These are phyloP conservation scores for Kwoniella pini DNA, from an alignment of 768 basidiomycete genomes.

Conservation along the genomic window DNA sequence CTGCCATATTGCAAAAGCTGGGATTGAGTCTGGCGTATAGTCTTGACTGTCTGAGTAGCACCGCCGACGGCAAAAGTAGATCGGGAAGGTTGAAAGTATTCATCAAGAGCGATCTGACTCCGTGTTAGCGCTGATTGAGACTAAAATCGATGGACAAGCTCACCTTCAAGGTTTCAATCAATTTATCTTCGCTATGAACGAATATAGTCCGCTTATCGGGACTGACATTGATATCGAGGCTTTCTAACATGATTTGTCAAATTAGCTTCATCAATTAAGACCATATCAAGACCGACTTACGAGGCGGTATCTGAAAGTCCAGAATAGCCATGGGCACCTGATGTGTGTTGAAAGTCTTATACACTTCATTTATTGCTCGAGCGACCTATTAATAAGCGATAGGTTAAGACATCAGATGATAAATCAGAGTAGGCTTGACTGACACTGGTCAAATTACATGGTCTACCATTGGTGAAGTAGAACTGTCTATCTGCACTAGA, in stretches of 20 bases:
- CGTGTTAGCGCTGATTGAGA: background rate
- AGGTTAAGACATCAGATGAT: background rate
- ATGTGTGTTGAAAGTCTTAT: constrained; percentile 72
- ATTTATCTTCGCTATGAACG: constrained; percentile 77
- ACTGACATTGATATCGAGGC: constrained; percentile 83
- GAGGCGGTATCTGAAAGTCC: constrained; percentile 70
- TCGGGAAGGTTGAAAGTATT: constrained; percentile 67
- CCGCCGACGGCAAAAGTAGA: constrained; percentile 67
- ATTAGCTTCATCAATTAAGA: background rate
- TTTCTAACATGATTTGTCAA: constrained; percentile 16
- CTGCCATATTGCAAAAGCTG: constrained; percentile 5
- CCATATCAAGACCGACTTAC: background rate
- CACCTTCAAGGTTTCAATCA: constrained; percentile 78
- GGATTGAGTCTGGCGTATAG: constrained; percentile 12
- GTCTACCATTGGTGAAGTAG: constrained; percentile 88
- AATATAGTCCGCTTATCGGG: constrained; percentile 97
- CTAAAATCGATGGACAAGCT: background rate
- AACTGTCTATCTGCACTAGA: constrained; percentile 83
- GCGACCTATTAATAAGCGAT: constrained; percentile 69
- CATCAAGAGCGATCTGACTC: constrained; percentile 69
- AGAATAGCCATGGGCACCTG: constrained; percentile 82
- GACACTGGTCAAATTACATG: constrained; percentile 77
- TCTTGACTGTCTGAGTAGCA: constrained; percentile 35
- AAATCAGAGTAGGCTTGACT: background rate
- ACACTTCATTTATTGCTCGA: constrained; percentile 89